phyloP scores from a whole-genome alignment of 371 early-diverging fungal genomes.

The Encephalitozoon romaleae region DNA sequence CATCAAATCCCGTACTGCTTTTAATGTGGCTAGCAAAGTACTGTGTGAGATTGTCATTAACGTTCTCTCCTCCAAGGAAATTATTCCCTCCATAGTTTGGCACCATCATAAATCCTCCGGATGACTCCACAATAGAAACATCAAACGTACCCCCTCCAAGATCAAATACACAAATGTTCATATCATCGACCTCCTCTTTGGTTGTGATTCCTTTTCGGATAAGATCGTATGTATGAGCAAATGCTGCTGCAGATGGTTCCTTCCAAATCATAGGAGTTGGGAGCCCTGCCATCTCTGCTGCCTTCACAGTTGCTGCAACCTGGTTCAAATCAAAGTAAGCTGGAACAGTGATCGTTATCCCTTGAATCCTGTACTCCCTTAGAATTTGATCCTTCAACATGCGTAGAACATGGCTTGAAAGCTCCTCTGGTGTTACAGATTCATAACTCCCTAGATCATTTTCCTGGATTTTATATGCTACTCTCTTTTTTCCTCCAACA shows the following conservation, averaged over 20 bases:
- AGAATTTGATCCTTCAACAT: constrained; percentile 76
- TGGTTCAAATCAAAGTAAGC: constrained; percentile 62
- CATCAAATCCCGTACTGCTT: constrained; percentile 35
- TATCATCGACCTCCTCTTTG: constrained; percentile 64
- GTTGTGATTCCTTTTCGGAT: constrained; percentile 67
- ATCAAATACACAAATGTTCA: constrained; percentile 61
- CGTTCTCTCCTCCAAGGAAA: constrained; percentile 61
- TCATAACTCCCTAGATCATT: constrained; percentile 71
- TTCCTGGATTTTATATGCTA: constrained; percentile 63
- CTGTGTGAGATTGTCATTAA: constrained; percentile 58
- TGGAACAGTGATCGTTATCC: constrained; percentile 60
- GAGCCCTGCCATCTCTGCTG: constrained; percentile 57
- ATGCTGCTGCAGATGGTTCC: constrained; percentile 93
- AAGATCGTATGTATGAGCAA: constrained; percentile 74
- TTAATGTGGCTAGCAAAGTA: constrained; percentile 49
- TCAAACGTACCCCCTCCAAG: constrained; percentile 63
- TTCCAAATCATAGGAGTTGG: constrained; percentile 18
- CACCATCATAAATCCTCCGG: constrained; percentile 54
- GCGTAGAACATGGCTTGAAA: constrained; percentile 81
- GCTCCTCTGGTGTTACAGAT: constrained; percentile 81
- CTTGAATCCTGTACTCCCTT: constrained; percentile 42
- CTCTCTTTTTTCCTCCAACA: constrained; percentile 30
- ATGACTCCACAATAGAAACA: constrained; percentile 58
- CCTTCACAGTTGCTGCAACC: constrained; percentile 58
- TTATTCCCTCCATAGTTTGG: constrained; percentile 61